Base-by-base conservation (phyloP, 805 yeast species). In the Candida chauliodis region DNA sequence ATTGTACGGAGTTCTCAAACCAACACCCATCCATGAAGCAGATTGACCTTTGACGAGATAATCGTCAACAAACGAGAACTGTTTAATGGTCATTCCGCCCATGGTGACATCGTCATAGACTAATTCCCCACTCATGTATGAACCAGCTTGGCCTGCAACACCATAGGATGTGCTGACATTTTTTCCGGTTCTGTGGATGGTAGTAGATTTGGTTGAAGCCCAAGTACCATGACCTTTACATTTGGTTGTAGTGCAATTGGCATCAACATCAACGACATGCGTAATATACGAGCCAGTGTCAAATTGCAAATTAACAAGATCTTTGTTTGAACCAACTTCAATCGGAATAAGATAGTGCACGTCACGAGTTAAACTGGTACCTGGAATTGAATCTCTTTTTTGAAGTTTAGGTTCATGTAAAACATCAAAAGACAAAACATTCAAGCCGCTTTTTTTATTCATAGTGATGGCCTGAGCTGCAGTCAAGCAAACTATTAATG, bases 1-100 rank as follows among this genome's bases (percentile, higher is more conserved):
- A 25, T 50, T 57, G 1, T 42, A 60, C 22, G 59, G 58, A 38
- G 65, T 62, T 36, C 68, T 63, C 2, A 50, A 21, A 13, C 22
- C 32, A 3, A 16, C 13, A 16, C 32, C 32, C 7, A 29, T 7
- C 11, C 16, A 17, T 17, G 13, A 20, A n/a, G 48, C 22, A 55
- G 46, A n/a, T 65, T 60, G 32, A 44, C 54, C 34, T 43, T 55
- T 17, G n/a, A 18, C 22, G 11, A 17, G 8, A 9, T 6, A 5
- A 16, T 6, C 32, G 18, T 29, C 32, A 17, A 29, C n/a, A 29
- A 29, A 31, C 4, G 32, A 5, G 14, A 29, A 17, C 6, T 29
- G 8, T 29, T 29, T 29, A 7, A 29, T 7, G 11, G 25, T 31
- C n/a, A 22, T 5, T 7, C 18, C 32, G 8, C 32, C 32, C 11